Conservation (phyloP, 352 stramenopile genomes). For the Pythium monospermum region DNA sequence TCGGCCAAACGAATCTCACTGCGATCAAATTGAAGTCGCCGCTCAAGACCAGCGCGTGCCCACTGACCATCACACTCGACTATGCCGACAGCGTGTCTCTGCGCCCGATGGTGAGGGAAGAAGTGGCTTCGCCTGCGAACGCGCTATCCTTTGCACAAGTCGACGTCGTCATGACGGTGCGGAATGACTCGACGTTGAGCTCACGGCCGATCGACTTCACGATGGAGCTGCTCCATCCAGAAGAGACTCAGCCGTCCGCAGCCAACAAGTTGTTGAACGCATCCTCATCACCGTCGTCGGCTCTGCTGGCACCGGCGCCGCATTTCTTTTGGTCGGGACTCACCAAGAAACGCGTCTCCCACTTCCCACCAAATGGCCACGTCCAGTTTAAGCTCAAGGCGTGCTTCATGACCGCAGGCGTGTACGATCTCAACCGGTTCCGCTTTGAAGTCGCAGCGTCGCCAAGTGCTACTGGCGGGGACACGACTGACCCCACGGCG, state of each 20-base stretch:
- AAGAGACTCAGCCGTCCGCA: constrained; percentile 42
- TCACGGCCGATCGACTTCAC: constrained; percentile 69
- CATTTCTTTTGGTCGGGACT: constrained; percentile 79
- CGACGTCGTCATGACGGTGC: constrained; percentile 71
- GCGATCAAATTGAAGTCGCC: constrained; percentile 52
- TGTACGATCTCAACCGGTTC: constrained; percentile 85
- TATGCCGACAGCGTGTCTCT: constrained; percentile 44
- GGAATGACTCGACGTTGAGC: constrained; percentile 48
- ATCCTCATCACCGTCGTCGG: constrained; percentile 4
- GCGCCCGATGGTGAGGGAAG: not conserved
- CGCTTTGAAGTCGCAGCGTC: constrained; percentile 43
- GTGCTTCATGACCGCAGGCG: constrained; percentile 63
- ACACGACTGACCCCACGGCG: no score
- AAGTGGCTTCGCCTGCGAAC: not conserved
- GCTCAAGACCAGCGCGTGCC: constrained; percentile 40
- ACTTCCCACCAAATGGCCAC: constrained; percentile 41
- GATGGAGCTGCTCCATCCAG: constrained; percentile 70
- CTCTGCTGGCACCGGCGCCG: constrained; percentile 26
- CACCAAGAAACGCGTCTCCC: constrained; percentile 60
- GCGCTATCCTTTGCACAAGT: constrained; percentile 43
- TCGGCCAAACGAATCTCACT: constrained; percentile 66
- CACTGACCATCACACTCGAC: constrained; percentile 63
- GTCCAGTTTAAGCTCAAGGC: constrained; percentile 57
- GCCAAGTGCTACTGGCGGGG: not conserved
- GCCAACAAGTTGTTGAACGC: constrained; percentile 7